These are phyloP conservation scores for Brasenia schreberi DNA, from an alignment of 164 flowering plant species.

Conservation along the genomic window DNA sequence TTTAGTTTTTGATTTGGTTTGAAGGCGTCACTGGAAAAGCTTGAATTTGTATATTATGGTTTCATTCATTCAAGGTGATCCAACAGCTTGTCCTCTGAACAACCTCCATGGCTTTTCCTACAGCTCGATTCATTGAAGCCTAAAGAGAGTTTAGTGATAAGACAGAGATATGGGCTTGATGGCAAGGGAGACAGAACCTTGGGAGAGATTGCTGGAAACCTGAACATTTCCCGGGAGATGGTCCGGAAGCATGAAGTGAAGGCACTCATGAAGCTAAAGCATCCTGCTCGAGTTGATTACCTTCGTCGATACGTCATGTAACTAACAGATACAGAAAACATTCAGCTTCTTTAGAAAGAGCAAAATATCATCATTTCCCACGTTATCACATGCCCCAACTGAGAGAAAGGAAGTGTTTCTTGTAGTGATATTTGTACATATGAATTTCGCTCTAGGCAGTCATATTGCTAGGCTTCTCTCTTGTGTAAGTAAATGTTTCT, in stretches of 20 bases:
- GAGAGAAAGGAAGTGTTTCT: not conserved
- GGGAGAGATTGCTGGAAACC: constrained; percentile 94
- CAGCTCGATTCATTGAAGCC: constrained; percentile 98
- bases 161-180: constrained; percentile 96
- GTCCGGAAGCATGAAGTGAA: constrained; percentile 91
- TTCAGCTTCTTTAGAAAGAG: no score
- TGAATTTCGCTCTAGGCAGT: not conserved
- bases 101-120: not conserved
- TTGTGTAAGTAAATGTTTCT: not conserved
- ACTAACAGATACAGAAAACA: constrained; percentile 4
- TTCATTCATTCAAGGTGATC: no score
- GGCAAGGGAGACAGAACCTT: constrained; percentile 85
- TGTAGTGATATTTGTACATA: not conserved
- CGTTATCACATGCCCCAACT: not conserved
- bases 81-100: no score
- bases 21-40: no score
- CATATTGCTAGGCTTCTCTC: not conserved
- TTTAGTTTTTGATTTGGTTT: no score
- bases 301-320: constrained; percentile 53
- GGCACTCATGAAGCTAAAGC: constrained; percentile 97
- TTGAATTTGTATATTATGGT: no score
- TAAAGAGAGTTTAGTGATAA: constrained; percentile 92
- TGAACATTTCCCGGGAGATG: constrained; percentile 93
- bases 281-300: constrained; percentile 82
- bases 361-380: not conserved